A percentile compares a stretch with the other conserved stretches of the same genome.
Evolutionary conservation across 208 protist genomes (phyloP).

Genomic region (Novymonas esmeraldas): DNA sequence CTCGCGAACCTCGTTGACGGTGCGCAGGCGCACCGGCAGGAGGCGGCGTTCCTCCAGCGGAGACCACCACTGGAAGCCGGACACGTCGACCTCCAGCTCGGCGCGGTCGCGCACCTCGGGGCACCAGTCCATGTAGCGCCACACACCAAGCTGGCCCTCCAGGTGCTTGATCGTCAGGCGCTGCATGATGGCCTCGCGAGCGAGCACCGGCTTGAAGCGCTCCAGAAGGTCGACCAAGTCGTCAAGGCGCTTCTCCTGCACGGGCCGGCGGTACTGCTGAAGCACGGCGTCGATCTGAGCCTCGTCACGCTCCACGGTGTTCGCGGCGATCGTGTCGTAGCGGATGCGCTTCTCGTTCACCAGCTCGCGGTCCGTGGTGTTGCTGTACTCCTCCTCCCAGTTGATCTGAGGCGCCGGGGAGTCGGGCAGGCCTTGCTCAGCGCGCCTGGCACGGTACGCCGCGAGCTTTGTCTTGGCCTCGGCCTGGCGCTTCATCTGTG

Average conservation of each 20-base stretch:
- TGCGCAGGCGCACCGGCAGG: conserved; percentile 83
- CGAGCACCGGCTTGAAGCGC: conserved; percentile 93
- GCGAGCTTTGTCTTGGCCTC: conserved; percentile 80
- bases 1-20: conserved; percentile 89
- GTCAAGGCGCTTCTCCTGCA: conserved; percentile 88
- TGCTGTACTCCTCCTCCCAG: conserved; percentile 80
- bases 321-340: conserved; percentile 82
- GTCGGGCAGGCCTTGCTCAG: conserved; percentile 62
- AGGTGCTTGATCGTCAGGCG: conserved; percentile 93
- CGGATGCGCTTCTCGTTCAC: conserved; percentile 89
- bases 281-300: conserved; percentile 84
- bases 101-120: conserved; percentile 92
- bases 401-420: conserved; percentile 72
- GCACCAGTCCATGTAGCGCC: conserved; percentile 94
- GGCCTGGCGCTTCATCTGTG: conserved; percentile 72
- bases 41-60: conserved; percentile 86
- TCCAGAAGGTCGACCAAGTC: conserved; percentile 88
- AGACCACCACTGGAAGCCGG: conserved; percentile 90
- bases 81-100: conserved; percentile 89
- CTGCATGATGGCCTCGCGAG: conserved; percentile 93
- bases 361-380: conserved; percentile 83
- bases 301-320: conserved; percentile 84
- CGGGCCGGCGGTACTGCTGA: conserved; percentile 85
- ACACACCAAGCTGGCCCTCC: conserved; percentile 92
- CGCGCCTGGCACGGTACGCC: conserved; percentile 71